phyloP scores from a whole-genome alignment of 2,329 filamentous ascomycete genomes.

The Gaeumannomyces tritici region DNA sequence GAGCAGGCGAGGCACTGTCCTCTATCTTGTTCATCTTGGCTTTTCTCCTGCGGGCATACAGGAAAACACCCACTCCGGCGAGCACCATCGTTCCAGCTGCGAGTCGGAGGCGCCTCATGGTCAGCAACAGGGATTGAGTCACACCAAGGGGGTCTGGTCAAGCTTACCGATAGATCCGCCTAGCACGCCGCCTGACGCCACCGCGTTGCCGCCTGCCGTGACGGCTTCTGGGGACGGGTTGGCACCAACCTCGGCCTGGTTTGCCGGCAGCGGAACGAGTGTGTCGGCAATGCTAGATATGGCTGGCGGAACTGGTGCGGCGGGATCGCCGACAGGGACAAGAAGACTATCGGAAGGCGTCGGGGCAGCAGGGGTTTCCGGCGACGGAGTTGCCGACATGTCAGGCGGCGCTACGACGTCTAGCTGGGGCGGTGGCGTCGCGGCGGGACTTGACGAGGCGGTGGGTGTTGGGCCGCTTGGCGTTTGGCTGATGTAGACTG shows the following conservation, averaged over 20 bases:
- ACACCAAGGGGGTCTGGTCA: background rate
- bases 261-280: background rate
- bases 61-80: conserved; percentile 19
- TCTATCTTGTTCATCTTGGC: background rate
- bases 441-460: background rate
- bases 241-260: background rate
- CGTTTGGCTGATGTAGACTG: background rate
- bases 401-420: background rate
- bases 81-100: conserved; percentile 34
- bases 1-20: background rate
- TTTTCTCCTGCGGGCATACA: background rate
- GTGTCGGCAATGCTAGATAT: background rate
- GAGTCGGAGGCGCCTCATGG: conserved; percentile 8
- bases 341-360: background rate
- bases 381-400: background rate
- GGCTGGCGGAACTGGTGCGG: background rate
- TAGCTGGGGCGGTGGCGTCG: too few species aligned
- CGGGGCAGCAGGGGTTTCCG: too few species aligned
- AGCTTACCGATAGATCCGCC: background rate
- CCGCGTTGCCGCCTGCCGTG: too few species aligned
- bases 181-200: background rate
- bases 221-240: background rate
- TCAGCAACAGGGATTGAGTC: background rate
- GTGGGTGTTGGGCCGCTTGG: background rate
- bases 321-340: background rate